Evolutionary conservation across 768 basidiomycete species (phyloP), one percentile per base, ranked within the genome.

Genomic region (Psilocybe azurescens): DNA sequence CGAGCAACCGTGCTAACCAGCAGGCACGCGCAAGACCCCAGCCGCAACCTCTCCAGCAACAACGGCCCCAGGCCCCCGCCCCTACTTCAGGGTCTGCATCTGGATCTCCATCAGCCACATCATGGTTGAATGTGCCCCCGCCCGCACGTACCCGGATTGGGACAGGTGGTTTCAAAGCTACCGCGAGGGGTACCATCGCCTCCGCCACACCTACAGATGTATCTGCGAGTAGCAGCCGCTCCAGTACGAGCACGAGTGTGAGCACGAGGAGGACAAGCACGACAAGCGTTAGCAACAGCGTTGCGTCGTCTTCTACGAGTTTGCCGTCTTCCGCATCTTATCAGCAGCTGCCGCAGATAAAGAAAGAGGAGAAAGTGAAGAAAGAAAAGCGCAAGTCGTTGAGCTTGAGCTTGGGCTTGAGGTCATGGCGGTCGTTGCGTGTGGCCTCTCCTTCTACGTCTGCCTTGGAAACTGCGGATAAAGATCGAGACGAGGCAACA

Each of bases 61-160:
- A 44, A 44, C 41, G 41, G 41, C 14, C 41, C 41, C 41, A 44
- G n/a, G 14, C 14, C 41, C 41, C 41, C 41, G 41, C 41, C 7
- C 14, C 38, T 39, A 8, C 38, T 39, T 39, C 38, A 14, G 8
- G 9, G 14, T 39, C 38, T 44, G 11, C 41, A 4, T 16, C 41
- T 13, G 14, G 7, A 44, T 44, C 8, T 5, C 11, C 41, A 44
- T 13, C 41, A 13, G 10, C 16, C 1, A 8, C 58, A 29, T 49
- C 24, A 1, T 59, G 58, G 58, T 20, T 59, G 16, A 44, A 32
- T 36, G 10, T 52, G 36, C 58, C 58, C 28, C 58, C 58, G 16
- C 58, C 50, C 14, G 28, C 58, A 18, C 58, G 50, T 51, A 44
- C 41, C 14, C 41, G 14, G 5, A 28, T 38, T 3, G 50, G 36